Evolutionary conservation across 371 early-diverging fungal genomes (phyloP).

Genomic region (Dichotomocladium elegans): DNA sequence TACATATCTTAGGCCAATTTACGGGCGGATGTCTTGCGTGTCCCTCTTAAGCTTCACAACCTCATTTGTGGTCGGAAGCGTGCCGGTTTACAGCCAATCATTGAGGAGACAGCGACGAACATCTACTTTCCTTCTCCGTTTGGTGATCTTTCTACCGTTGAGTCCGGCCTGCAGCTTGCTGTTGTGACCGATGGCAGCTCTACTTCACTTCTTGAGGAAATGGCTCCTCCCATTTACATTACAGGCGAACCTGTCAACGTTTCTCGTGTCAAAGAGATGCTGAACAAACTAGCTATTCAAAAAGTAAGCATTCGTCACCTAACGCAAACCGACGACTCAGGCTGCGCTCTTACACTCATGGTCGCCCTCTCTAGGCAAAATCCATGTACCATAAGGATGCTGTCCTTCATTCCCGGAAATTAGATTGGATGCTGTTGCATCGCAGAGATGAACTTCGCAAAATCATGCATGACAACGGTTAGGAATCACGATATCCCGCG

Average conservation of each 20-base stretch:
- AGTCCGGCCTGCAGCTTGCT: slow-evolving; percentile 10
- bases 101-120: slow-evolving; percentile 72
- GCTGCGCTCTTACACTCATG: too few relatives aligned
- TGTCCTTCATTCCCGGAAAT: slow-evolving; percentile 50
- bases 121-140: slow-evolving; percentile 75
- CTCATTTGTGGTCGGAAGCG: slow-evolving; percentile 75
- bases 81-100: slow-evolving; percentile 60
- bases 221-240: slow-evolving; percentile 29
- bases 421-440: slow-evolving; percentile 75
- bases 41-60: slow-evolving; percentile 51
- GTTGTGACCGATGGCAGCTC: slow-evolving; percentile 8
- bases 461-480: slow-evolving; percentile 77
- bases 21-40: slow-evolving; percentile 14
- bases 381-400: slow-evolving; percentile 47
- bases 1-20: slow-evolving; percentile 11
- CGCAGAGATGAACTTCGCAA: slow-evolving; percentile 58
- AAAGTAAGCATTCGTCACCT: slow-evolving; percentile 24
- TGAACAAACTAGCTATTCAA: slow-evolving; percentile 38
- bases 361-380: slow-evolving; percentile 29
- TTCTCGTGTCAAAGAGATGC: slow-evolving; percentile 41
- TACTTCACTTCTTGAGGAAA: slow-evolving; percentile 13
- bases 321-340: too few relatives aligned
- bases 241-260: slow-evolving; percentile 38
- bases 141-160: slow-evolving; percentile 8
- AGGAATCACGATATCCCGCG: background rate